Percentiles rank a stretch among this genome's conserved stretches.
Conservation (phyloP, 2,329 filamentous ascomycete genomes). For the Tolypocladium cylindrosporum region DNA sequence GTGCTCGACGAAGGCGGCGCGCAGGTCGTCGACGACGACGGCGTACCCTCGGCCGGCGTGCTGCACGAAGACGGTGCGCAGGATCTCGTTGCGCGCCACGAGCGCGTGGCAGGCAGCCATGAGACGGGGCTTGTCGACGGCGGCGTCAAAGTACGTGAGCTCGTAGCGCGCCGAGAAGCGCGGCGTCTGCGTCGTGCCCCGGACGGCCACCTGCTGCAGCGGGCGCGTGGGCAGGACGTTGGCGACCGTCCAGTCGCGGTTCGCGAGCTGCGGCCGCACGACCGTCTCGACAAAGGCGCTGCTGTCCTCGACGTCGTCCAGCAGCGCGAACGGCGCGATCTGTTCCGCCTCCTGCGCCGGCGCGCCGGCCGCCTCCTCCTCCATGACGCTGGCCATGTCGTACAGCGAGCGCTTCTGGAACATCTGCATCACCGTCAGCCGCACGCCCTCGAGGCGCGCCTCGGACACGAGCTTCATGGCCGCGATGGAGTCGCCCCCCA, state of each 20-base stretch:
- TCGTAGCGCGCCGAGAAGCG: slow-evolving; percentile 56
- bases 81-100: slow-evolving; percentile 50
- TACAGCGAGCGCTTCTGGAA: slow-evolving; percentile 37
- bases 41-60: slow-evolving; percentile 39
- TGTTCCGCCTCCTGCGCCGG: not conserved
- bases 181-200: slow-evolving; percentile 44
- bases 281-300: slow-evolving; percentile 33
- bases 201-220: slow-evolving; percentile 48
- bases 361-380: slow-evolving; percentile 3
- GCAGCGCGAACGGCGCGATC: slow-evolving; percentile 31
- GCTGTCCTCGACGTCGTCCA: slow-evolving; percentile 26
- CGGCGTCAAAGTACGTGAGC: slow-evolving; percentile 48
- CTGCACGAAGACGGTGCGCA: slow-evolving; percentile 55
- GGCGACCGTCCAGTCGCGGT: slow-evolving; percentile 38
- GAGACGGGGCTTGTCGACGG: slow-evolving; percentile 37
- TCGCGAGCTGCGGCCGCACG: slow-evolving; percentile 40
- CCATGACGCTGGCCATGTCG: slow-evolving; percentile 43
- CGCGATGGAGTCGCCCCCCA: slow-evolving; percentile 49
- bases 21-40: slow-evolving; percentile 46
- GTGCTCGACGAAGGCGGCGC: slow-evolving; percentile 39
- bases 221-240: slow-evolving; percentile 50
- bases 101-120: slow-evolving; percentile 42
- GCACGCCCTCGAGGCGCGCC: slow-evolving; percentile 35
- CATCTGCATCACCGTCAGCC: slow-evolving; percentile 44
- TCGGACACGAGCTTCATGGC: slow-evolving; percentile 53